Evolutionary conservation across 805 yeast species (phyloP), one percentile per base, ranked within the genome.

Genomic region (Priceomyces fermenticarens): DNA sequence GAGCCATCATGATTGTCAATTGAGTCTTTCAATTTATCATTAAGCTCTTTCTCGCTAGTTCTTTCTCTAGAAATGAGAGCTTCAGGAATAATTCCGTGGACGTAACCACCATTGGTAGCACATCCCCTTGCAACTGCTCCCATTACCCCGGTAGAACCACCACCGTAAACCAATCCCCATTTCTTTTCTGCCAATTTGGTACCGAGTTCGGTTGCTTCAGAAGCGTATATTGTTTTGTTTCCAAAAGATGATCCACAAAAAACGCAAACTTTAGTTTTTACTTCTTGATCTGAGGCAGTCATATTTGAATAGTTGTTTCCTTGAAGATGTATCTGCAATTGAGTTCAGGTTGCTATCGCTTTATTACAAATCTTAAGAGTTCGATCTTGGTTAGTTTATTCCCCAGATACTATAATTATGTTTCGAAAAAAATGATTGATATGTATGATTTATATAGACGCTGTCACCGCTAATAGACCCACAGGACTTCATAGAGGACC

Each of bases 211-310:
- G 65, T 49, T 1, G 95, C 90, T 26, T 67, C 67, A 2, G 65
- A 66, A 10, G 81, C 65, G 54, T 62, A 85, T 3, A 51, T 50
- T 5, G 72, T 65, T 38, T 74, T 72, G 32, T 59, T 74, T 11
- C 96, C 96, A 45, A 77, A 75, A 3, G 89, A 77, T 3, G 95
- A 85, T 27, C 96, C 96, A 60, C 96, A 88, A 56, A 85, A 88
- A 17, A 88, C 95, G 63, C 95, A 88, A 9, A 88, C 38, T 13
- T 35, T 73, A 13, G 44, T 38, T 15, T 36, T 36, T 7, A 17
- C 20, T 25, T 35, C 25, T 15, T 38, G 31, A 29, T 36, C 29
- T 29, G 62, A 15, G 10, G 63, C 54, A n/a, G 63, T 57, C 61
- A 58, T 58, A 25, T 20, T 45, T 14, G 14, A 26, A n/a, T 32